Base-by-base conservation (phyloP, 1,284 basidiomycete species). In the Tetrapyrgos nigripes region DNA sequence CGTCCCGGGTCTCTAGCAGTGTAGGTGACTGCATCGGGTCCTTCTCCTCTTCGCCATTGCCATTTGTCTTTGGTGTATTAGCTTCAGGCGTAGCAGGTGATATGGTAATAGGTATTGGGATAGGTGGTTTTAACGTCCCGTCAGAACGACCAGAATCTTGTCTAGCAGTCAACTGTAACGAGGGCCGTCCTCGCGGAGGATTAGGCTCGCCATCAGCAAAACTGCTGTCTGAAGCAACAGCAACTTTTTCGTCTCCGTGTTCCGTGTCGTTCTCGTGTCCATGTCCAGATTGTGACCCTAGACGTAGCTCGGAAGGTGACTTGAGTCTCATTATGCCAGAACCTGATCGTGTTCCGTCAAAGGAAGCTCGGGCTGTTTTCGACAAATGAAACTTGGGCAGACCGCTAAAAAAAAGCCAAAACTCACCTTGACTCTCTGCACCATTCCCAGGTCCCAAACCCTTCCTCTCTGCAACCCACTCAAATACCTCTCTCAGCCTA, bases 401-500 rank as follows among this genome's bases (percentile, higher is more conserved):
- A 33, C 8, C 8, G 8, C 31, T 33, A 21, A 26, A 28, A 37
- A 33, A 23, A 35, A 40, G 35, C 21, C 28, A 24, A 13, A 50
- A 53, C 71, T 66, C 61, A 82, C 77, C 60, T 62, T 79, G 79
- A 81, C 75, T 63, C 62, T 79, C 79, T 57, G 76, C 74, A 24
- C 66, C 68, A 21, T 69, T 72, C 4, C 75, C 68, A 23, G 47
- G 21, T 3, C 31, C 29, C 8, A 40, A 37, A 13, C 83, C 82
- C 33, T 80, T 81, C 68, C 80, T 79, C 62, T 86, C 85, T 0
- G 90, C 85, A 65, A 91, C 92, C 90, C 93, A 98, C 4, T 84
- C 79, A 73, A 98, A 97, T 2, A 96, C 82, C 46, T 94, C 92
- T 29, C 95, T 82, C 84, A 96, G 96, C 61, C 87, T 89, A 24